Evolutionary conservation across 768 basidiomycete species (phyloP), one percentile per base, ranked within the genome.

Genomic region (Termitomyces sp.): DNA sequence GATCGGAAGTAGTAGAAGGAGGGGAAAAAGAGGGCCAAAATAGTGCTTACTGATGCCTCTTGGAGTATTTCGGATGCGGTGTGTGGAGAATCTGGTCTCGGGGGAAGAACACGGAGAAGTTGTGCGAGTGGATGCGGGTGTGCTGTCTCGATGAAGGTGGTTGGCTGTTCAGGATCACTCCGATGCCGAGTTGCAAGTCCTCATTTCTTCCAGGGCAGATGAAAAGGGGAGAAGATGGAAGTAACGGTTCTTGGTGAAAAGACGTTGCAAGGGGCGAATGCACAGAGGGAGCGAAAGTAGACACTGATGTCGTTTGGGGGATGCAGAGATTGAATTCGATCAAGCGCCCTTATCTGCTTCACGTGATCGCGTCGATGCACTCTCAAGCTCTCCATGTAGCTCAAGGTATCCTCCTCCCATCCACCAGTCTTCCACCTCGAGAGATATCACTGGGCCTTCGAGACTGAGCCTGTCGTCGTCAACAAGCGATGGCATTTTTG

Each of bases 41-140:
- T n/a, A n/a, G n/a, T n/a, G n/a, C n/a, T n/a, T n/a, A n/a, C n/a
- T n/a, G n/a, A n/a, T n/a, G 81, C 77, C 53, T 79, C 78, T 52
- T 78, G 75, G 42, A 81, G 74, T 4, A 80, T 65, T 36, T 76
- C 77, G 7, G 85, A 77, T 8, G 80, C 76, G 0, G 80, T 74
- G 0, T 85, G 82, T 2, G 83, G 66, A 3, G 83, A 76, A 3
- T 88, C 91, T 0, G 91, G 91, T 34, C 86, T 82, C 16, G n/a
- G n/a, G 95, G 95, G 65, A 97, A 97, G 79, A 88, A 96, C 18
- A 96, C 78, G 1, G 93, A 95, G 3, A 97, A 76, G 66, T 98
- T 98, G 47, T 93, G 85, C 0, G 94, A 95, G 68, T 97, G 94
- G 18, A 96, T 76, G 2, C 92, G 82, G 4, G 83, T 72, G 70